Base-by-base conservation (phyloP, 2,329 filamentous ascomycete genomes). In the Thermoascus crustaceus region DNA sequence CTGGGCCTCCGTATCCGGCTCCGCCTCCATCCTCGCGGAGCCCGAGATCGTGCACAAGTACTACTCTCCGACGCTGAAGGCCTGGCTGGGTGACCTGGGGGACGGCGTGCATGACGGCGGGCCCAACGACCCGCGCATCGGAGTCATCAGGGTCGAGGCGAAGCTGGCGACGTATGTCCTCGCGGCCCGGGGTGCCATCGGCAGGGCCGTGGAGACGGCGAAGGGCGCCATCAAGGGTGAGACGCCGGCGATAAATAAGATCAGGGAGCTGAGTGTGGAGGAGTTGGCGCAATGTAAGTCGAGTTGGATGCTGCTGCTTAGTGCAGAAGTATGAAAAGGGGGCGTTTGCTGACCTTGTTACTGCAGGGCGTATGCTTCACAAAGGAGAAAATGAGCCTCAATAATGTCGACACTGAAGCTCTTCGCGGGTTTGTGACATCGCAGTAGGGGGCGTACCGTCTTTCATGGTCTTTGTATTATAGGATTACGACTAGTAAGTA, bases 1-100 rank as follows among this genome's bases (percentile, higher is more conserved):
- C 59, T 94, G 87, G 87, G 86, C 86, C 1, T 91, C 84, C 2
- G 68, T 94, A 42, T 82, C 82, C n/a, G 87, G 87, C 33, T 71
- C 68, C 1, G 80, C 84, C 1, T 67, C 64, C 17, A 71, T 94
- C 48, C 67, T 82, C 49, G 82, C 80, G 9, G 81, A 89, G 54
- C 76, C 79, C 14, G 67, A 66, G 2, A 61, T 76, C 14, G 73
- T 94, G 38, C 71, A 76, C 57, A 82, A 88, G 62, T 76, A 86
- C 63, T 94, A 94, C 63, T 80, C 70, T 14, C 73, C 78, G 0
- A 57, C 69, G 0, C 68, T 94, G 41, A 88, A 87, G 68, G 82
- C 84, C 0, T 94, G 87, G 87, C 54, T 94, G 10, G 87, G 87
- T 4, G 86, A 94, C 45, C 71, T 94, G 11, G 82, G 80, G 14